phyloP scores from a whole-genome alignment of 1,284 basidiomycete genomes.

The Ganoderma lucidum region DNA sequence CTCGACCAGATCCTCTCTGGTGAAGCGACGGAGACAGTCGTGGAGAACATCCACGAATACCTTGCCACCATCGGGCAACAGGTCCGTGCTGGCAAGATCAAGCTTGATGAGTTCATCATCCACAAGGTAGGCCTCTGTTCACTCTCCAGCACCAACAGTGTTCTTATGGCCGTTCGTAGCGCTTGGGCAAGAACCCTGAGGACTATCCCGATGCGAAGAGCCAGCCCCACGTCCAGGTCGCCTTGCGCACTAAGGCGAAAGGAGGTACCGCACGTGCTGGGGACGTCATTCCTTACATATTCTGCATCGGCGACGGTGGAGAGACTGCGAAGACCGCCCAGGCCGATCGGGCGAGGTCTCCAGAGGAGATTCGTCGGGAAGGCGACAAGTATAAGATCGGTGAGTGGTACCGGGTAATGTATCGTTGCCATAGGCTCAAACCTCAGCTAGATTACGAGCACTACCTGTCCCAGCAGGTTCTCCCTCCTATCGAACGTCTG shows the following conservation, averaged over 20 bases:
- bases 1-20: conserved; percentile 93
- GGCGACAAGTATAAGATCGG: conserved; percentile 77
- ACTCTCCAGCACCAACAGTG: background rate
- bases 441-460: conserved; percentile 80
- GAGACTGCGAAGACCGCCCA: conserved; percentile 81
- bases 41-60: conserved; percentile 95
- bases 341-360: conserved; percentile 92
- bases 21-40: conserved; percentile 88
- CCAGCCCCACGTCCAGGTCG: conserved; percentile 98
- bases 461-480: conserved; percentile 91
- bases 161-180: conserved; percentile 51
- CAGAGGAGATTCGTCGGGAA: conserved; percentile 87
- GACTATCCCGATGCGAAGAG: conserved; percentile 96
- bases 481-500: conserved; percentile 94
- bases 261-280: conserved; percentile 85
- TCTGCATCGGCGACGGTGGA: conserved; percentile 85
- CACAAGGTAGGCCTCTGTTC: conserved; percentile 70
- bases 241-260: conserved; percentile 88
- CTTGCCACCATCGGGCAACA: conserved; percentile 78
- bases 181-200: conserved; percentile 93
- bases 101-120: conserved; percentile 94
- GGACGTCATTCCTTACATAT: conserved; percentile 97
- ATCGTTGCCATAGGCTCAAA: background rate
- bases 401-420: conserved; percentile 45
- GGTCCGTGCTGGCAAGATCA: conserved; percentile 80